Percentiles rank a stretch among this genome's conserved stretches.
These are phyloP conservation scores for Ilex paraguariensis DNA, from an alignment of 305 asterid genomes.

Conservation along the genomic window DNA sequence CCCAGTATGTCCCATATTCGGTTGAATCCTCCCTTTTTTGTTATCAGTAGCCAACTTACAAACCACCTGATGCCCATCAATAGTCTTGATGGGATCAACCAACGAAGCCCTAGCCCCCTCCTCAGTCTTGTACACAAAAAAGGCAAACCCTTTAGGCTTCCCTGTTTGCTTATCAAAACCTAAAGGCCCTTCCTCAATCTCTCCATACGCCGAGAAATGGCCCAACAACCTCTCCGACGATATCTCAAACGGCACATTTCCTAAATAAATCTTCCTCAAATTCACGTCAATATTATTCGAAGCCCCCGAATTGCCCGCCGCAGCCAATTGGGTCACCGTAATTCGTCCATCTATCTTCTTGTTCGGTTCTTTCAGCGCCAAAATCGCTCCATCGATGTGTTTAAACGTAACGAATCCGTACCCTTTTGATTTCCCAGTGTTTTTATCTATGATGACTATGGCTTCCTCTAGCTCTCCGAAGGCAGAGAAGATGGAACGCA, in stretches of 20 bases:
- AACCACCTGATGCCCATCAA: constrained; percentile 2
- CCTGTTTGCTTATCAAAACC: constrained; percentile 4
- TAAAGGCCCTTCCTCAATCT: constrained; percentile 5
- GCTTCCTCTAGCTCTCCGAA: background rate
- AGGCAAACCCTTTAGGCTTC: constrained; percentile 1
- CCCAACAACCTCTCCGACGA: background rate
- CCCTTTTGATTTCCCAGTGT: background rate
- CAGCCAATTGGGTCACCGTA: background rate
- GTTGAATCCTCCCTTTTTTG: background rate
- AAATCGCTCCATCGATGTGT: background rate
- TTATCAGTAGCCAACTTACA: constrained; percentile 2
- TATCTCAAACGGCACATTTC: constrained; percentile 4
- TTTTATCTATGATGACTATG: background rate
- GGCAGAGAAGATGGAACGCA: background rate
- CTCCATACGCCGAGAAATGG: background rate
- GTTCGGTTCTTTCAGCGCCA: background rate
- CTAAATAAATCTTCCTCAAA: background rate
- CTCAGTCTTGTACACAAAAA: constrained; percentile 2
- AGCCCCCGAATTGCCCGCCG: background rate
- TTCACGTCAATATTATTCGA: background rate
- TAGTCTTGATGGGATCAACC: constrained; percentile 1
- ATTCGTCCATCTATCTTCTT: constrained; percentile 1
- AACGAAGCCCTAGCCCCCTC: constrained; percentile 1
- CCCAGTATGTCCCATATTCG: background rate
- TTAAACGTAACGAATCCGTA: constrained; percentile 1